phyloP scores from a whole-genome alignment of 208 protist species.

The Wallacemonas collosoma region DNA sequence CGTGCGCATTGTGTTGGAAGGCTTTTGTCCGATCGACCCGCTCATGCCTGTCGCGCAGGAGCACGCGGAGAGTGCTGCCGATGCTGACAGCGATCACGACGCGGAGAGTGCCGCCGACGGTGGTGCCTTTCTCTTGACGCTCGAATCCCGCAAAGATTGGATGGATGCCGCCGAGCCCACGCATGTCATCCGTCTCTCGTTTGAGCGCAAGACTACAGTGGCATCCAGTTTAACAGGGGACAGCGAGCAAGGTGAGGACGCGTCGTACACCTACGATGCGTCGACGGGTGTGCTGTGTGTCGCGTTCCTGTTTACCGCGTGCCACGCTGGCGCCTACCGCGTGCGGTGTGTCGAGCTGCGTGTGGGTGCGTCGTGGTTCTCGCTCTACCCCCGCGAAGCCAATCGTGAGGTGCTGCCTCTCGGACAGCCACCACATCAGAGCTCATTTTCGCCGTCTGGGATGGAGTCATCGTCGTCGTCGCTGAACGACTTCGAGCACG shows the following conservation, averaged over 20 bases:
- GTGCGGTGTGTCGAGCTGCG: slow-evolving; percentile 50
- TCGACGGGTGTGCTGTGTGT: slow-evolving; percentile 31
- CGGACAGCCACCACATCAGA: neutral
- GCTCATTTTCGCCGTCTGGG: neutral
- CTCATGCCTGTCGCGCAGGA: neutral
- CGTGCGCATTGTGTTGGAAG: neutral
- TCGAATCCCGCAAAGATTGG: slow-evolving; percentile 83
- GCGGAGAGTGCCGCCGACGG: neutral
- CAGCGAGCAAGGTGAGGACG: neutral
- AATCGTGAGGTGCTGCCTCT: neutral
- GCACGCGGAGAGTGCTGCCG: neutral
- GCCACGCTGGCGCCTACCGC: slow-evolving; percentile 68
- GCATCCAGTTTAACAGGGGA: neutral
- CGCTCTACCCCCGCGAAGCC: slow-evolving; percentile 28
- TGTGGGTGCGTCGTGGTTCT: slow-evolving; percentile 43
- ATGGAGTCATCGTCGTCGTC: too few species aligned
- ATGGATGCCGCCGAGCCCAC: slow-evolving; percentile 43
- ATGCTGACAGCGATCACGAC: neutral
- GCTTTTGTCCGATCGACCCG: slow-evolving; percentile 5
- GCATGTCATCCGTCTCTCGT: slow-evolving; percentile 53
- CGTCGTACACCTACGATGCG: slow-evolving; percentile 32
- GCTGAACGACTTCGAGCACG: too few species aligned
- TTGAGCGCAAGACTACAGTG: neutral
- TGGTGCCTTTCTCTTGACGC: slow-evolving; percentile 34
- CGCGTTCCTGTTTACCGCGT: slow-evolving; percentile 47